Evolutionary conservation across 139 green algal species (phyloP).

Genomic region (Volvox reticuliferus): DNA sequence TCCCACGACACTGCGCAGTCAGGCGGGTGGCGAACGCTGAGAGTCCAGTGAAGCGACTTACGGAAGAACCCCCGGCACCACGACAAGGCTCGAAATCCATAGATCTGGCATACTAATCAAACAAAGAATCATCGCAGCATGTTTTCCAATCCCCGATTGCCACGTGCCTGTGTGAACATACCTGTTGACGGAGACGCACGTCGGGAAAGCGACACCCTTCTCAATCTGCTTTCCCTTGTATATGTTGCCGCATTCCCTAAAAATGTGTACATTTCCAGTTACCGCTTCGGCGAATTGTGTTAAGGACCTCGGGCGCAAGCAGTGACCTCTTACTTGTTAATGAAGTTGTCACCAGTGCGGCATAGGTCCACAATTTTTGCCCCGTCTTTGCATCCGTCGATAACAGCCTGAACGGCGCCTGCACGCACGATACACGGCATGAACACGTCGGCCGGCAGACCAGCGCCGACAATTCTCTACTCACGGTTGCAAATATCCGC

Average conservation of each 20-base stretch:
- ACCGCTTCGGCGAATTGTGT: neutral
- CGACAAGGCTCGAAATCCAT: no score
- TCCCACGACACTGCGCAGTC: slow-evolving; percentile 82
- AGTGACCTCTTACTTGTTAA: slow-evolving; percentile 80
- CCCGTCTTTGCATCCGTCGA: slow-evolving; percentile 84
- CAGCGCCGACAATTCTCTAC: slow-evolving; percentile 50
- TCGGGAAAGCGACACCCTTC: slow-evolving; percentile 98
- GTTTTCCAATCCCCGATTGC: neutral
- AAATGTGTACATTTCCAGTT: neutral
- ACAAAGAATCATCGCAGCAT: neutral
- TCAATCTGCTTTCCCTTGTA: slow-evolving; percentile 98
- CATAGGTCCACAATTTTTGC: slow-evolving; percentile 94
- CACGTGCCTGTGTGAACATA: slow-evolving; percentile 34
- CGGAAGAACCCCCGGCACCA: neutral
- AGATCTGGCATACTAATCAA: no score
- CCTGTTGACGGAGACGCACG: slow-evolving; percentile 95
- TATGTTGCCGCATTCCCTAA: slow-evolving; percentile 84
- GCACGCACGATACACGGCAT: slow-evolving; percentile 17
- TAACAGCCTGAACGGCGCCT: slow-evolving; percentile 88
- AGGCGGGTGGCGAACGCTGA: neutral
- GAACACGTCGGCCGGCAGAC: neutral
- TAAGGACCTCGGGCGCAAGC: no score
- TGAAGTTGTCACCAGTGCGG: slow-evolving; percentile 82
- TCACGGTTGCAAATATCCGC: slow-evolving; percentile 97
- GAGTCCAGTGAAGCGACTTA: neutral